phyloP scores from a whole-genome alignment of 129 eudicot species.

The Flaveria bidentis region DNA sequence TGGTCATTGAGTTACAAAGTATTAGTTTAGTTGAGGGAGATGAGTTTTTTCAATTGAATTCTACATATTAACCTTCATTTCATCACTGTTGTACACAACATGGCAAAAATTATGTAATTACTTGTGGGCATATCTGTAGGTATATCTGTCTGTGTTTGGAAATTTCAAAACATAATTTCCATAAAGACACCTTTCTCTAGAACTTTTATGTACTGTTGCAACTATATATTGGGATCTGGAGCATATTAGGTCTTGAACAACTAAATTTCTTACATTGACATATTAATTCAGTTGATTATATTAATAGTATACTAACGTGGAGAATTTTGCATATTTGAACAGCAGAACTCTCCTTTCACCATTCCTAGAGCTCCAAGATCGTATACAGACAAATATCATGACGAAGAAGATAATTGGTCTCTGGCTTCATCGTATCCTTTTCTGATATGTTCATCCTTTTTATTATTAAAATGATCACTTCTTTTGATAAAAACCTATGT shows the following conservation, averaged over 20 bases:
- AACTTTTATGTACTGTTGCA: not conserved
- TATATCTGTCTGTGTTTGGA: not conserved
- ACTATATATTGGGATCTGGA: slow-evolving; percentile 11
- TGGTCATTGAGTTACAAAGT: not conserved
- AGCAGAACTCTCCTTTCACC: slow-evolving; percentile 40
- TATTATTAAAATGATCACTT: not conserved
- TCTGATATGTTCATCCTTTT: not conserved
- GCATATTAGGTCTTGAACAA: not conserved
- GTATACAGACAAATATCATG: slow-evolving; percentile 42
- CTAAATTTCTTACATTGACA: not conserved
- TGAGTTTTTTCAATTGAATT: not conserved
- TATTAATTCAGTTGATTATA: slow-evolving; percentile 10
- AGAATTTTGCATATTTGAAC: slow-evolving; percentile 20
- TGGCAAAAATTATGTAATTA: not conserved
- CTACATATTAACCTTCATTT: slow-evolving; percentile 17
- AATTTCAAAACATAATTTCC: not conserved
- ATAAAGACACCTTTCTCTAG: not conserved
- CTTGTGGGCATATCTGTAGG: not conserved
- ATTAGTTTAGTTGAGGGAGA: too few species aligned
- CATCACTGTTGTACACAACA: slow-evolving; percentile 13
- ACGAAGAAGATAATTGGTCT: slow-evolving; percentile 89
- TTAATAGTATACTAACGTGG: slow-evolving; percentile 29
- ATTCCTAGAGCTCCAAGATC: slow-evolving; percentile 48
- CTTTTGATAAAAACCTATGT: not conserved
- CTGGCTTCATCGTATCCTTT: slow-evolving; percentile 98